Evolutionary conservation across 768 basidiomycete species (phyloP).

Genomic region (Phallus indusiatus): DNA sequence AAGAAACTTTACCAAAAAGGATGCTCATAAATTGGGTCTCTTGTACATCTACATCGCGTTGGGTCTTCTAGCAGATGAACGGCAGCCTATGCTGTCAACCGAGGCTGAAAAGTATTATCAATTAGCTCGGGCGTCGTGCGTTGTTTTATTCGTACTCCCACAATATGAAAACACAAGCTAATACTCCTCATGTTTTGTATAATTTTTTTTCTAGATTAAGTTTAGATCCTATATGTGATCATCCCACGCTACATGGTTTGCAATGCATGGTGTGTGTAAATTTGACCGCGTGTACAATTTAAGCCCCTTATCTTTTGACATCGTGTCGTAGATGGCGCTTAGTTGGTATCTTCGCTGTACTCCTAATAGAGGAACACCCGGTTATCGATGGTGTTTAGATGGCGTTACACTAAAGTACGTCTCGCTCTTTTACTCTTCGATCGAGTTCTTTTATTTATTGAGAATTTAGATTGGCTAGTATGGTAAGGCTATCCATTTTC

Average conservation of each 20-base stretch:
- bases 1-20: background rate
- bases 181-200: background rate
- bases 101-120: conserved; percentile 5
- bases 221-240: conserved; percentile 2
- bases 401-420: conserved; percentile 3
- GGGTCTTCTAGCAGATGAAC: background rate
- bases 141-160: background rate
- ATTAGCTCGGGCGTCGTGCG: conserved; percentile 4
- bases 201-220: background rate
- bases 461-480: background rate
- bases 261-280: conserved; percentile 4
- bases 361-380: background rate
- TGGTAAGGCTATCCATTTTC: background rate
- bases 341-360: background rate
- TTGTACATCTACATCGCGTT: conserved; percentile 1
- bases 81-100: background rate
- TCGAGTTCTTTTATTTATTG: background rate
- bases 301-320: background rate
- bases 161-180: background rate
- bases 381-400: background rate
- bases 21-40: conserved; percentile 1
- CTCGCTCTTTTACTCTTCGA: background rate
- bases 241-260: background rate
- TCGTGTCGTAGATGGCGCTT: background rate
- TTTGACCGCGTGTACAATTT: background rate